Base-by-base conservation (phyloP, 2,329 filamentous ascomycete genomes). In the Calonectria pseudoturangicola region DNA sequence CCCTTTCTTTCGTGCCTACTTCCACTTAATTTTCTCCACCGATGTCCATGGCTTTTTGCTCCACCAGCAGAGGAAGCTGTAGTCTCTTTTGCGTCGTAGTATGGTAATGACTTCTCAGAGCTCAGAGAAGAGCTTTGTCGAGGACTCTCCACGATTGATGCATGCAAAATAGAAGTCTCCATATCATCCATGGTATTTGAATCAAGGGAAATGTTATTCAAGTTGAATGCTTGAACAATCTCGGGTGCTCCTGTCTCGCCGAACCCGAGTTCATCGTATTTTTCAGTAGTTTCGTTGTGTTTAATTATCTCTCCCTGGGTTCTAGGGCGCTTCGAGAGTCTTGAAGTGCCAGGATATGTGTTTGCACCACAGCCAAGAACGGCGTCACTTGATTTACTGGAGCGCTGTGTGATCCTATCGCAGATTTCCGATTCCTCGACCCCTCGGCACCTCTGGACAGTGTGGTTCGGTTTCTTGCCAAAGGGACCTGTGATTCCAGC, bases 401-500 rank as follows among this genome's bases (percentile, higher is more conserved):
- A 18, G 12, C 36, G 21, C 62, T 66, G 56, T 67, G 27, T 47
- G 18, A 33, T 10, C 15, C 28, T 50, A 3, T 43, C 64, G 10
- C 21, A 41, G 6, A 33, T 16, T 18, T 50, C 45, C 4, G 13
- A 15, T 27, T 48, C 58, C 5, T 76, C 75, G 28, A 10, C n/a
- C 16, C 64, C 75, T 18, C 50, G 71, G 18, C 47, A 66, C 47
- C 68, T 78, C 36, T 78, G 80, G 36, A 80, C 75, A 30, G 88
- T 78, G 75, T 92, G 94, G 47, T 87, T 88, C 1, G 94, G 93
- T 70, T 93, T 91, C 77, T 93, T 94, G 45, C 91, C 90, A 80
- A 97, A 96, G 60, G 93, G 93, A 76, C 90, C 93, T 16, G 94
- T 90, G 75, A 97, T 93, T 82, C 93, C 95, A 62, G 93, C 93